These are phyloP conservation scores for Sutorius eximius DNA, from an alignment of 1,284 basidiomycete species.

Conservation along the genomic window DNA sequence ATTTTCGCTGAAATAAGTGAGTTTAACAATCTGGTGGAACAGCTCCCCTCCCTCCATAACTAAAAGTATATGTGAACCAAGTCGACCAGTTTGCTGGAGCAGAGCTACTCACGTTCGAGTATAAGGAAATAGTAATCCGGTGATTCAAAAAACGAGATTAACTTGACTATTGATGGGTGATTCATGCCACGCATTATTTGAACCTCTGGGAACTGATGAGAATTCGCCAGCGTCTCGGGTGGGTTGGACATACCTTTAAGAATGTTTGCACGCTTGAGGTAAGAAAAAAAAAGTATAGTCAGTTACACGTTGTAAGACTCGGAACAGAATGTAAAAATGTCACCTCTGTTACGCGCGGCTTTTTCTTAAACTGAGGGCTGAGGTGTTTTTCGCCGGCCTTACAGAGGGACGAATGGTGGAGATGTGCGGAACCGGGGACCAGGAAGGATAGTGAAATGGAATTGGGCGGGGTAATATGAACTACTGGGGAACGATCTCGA, in stretches of 20 bases:
- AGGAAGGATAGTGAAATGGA: constrained; percentile 3
- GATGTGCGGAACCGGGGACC: constrained; percentile 18
- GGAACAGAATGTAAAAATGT: constrained; percentile 38
- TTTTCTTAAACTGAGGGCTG: constrained; percentile 91
- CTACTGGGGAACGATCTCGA: constrained; percentile 27
- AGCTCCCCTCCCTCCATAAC: constrained; percentile 98
- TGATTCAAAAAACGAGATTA: constrained; percentile 88
- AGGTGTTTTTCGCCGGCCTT: constrained; percentile 91
- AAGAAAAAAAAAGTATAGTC: constrained; percentile 19
- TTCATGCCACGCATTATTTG: constrained; percentile 98
- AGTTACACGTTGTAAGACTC: constrained; percentile 15
- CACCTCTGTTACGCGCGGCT: constrained; percentile 96
- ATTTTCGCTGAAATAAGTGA: constrained; percentile 98
- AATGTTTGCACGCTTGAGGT: constrained; percentile 88
- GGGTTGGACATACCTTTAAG: constrained; percentile 70
- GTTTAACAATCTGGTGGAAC: constrained; percentile 99
- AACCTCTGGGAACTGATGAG: constrained; percentile 66
- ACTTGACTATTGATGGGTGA: constrained; percentile 88
- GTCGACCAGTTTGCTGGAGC: not conserved
- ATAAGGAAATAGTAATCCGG: constrained; percentile 93
- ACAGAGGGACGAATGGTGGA: constrained; percentile 33
- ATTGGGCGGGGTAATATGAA: constrained; percentile 30
- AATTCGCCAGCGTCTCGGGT: not conserved
- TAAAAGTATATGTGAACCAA: constrained; percentile 34
- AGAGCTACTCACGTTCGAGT: constrained; percentile 72